Evolutionary conservation across 163 green algal species (phyloP), one percentile per base, ranked within the genome.

Genomic region (Volvox carteri): DNA sequence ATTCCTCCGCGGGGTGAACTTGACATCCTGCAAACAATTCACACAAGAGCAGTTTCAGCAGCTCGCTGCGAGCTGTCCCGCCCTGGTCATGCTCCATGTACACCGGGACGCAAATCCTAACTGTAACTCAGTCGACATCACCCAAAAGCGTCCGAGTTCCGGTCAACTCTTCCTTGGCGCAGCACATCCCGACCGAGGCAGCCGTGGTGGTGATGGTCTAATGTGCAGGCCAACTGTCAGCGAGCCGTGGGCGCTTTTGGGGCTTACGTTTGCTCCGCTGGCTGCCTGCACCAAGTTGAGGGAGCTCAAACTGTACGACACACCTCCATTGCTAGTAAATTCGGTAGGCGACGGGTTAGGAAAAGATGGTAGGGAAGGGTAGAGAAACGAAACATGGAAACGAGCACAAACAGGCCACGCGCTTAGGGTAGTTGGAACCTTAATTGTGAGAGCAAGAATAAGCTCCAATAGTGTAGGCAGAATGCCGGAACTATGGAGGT

Each of bases 251-350:
- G 12, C 30, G 2, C 44, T 78, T 33, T 18, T 4, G 4, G 79
- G 79, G 42, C 62, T 87, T 18, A 67, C 41, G 1, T 78, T 78
- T 23, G 18, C 30, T 30, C 16, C 79, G 28, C 56, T 86, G 58
- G 78, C 56, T 0, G 23, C 1, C 23, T 60, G 54, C 37, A 14
- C 25, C 25, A 23, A 30, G 28, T 58, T 86, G 41, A 56, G 58
- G 41, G 58, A 76, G 58, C 78, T 86, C 9, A 25, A 14, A 4
- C 41, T 77, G 42, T 44, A 60, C 42, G 78, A 86, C 41, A 28
- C 28, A 5, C 7, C 30, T 7, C 76, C 33, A 23, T 35, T 37
- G 58, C 19, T n/a, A n/a, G n/a, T n/a, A n/a, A n/a, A 33, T n/a
- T n/a, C 12, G 58, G 72, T 12, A 12, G 28, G 28, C 44, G 33